Base-by-base conservation (phyloP, 2,329 filamentous ascomycete species). In the Claviceps citrina region DNA sequence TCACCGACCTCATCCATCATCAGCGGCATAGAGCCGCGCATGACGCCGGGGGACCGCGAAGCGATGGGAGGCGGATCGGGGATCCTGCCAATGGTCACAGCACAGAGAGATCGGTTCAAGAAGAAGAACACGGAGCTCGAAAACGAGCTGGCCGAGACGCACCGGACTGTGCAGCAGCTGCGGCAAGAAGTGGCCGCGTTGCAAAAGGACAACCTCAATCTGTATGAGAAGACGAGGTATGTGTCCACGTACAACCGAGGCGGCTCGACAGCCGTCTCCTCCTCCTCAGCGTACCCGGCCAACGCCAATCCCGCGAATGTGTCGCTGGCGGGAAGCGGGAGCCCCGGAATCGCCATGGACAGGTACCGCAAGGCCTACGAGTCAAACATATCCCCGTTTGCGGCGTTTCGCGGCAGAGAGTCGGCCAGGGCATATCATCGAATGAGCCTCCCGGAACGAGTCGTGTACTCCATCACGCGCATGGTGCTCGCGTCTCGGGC, bases 1-100 rank as follows among this genome's bases (percentile, higher is more conserved):
- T 96, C 91, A 3, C 93, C 91, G 0, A 96, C 91, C 1, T 96
- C 89, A 4, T 96, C 89, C 16, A 96, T 98, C 52, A 96, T 98
- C 51, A 95, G 87, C 44, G 91, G 91, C n/a, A 86, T 95, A 54
- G 84, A 93, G 53, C 78, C 82, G 18, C 71, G 75, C 32, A 66
- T 43, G 13, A 47, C 50, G 31, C 65, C 62, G 36, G 56, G 60
- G 7, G 61, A 68, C 30, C 64, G 69, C 13, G 82, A 85, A 35
- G 68, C 78, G 7, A 70, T 80, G 41, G 82, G 81, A 25, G 70
- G 83, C 40, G 84, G 84, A 2, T 84, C 84, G 0, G 85, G 87
- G 10, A 95, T 98, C 47, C 67, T 98, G 19, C 93, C 91, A 26
- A 98, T 98, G 93, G 83, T 98, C 39, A 94, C 91, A 26, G 91